Evolutionary conservation across 192 early-diverging fungal genomes (phyloP).

Genomic region (Backusella sp.): DNA sequence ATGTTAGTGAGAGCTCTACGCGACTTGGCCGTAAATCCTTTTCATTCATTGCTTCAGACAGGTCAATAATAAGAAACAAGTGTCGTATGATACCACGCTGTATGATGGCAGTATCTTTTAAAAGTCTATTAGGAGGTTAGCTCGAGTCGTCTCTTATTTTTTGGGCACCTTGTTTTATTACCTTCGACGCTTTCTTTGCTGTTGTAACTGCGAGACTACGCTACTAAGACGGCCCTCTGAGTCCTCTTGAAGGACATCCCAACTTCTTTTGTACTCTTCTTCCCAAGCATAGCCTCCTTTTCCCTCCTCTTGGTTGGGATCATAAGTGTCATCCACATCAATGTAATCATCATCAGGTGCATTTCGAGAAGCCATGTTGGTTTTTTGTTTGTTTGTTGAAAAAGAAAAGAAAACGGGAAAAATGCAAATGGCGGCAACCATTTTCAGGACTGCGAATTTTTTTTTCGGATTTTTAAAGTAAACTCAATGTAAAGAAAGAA

Average conservation of each 20-base stretch:
- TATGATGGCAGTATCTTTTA: slow-evolving; percentile 68
- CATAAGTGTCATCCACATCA: slow-evolving; percentile 54
- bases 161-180: neutral
- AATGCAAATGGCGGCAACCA: neutral
- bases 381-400: neutral
- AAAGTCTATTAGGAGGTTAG: slow-evolving; percentile 32
- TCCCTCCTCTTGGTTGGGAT: slow-evolving; percentile 40
- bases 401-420: neutral
- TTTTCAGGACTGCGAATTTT: neutral
- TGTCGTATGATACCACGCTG: slow-evolving; percentile 86
- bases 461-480: neutral
- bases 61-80: slow-evolving; percentile 78
- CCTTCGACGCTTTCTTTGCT: slow-evolving; percentile 68
- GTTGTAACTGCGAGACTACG: slow-evolving; percentile 70
- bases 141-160: neutral
- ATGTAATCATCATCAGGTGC: slow-evolving; percentile 47
- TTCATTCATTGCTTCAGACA: slow-evolving; percentile 82
- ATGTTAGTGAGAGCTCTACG: slow-evolving; percentile 66
- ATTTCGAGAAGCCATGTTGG: slow-evolving; percentile 13
- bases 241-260: slow-evolving; percentile 92
- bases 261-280: slow-evolving; percentile 93
- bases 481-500: neutral
- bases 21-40: slow-evolving; percentile 83
- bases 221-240: slow-evolving; percentile 78
- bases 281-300: slow-evolving; percentile 88